phyloP scores from a whole-genome alignment of 1,139 yeast species.

The Blastobotrys arbuscula region DNA sequence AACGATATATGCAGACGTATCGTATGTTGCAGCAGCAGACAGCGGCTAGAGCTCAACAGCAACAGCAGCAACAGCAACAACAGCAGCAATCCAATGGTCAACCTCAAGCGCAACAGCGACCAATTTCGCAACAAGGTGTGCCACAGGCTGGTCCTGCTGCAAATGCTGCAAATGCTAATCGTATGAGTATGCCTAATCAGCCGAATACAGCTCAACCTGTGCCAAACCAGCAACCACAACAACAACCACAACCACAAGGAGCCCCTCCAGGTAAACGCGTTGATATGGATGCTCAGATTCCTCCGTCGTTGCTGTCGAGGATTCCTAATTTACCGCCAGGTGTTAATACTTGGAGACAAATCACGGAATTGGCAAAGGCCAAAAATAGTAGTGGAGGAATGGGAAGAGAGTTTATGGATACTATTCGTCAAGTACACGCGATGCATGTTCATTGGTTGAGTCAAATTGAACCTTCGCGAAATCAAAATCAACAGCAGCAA shows the following conservation, averaged over 20 bases:
- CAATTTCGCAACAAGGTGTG: background rate
- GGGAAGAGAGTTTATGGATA: slow-evolving; percentile 48
- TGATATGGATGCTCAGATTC: slow-evolving; percentile 57
- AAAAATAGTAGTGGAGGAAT: slow-evolving; percentile 38
- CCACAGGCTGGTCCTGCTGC: slow-evolving; percentile 8
- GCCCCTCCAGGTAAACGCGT: slow-evolving; percentile 13
- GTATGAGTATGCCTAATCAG: too few relatives aligned
- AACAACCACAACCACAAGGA: slow-evolving; percentile 19
- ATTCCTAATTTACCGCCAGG: slow-evolving; percentile 82
- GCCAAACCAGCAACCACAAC: slow-evolving; percentile 16
- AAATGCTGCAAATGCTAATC: background rate
- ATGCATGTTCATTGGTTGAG: slow-evolving; percentile 47
- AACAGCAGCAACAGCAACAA: slow-evolving; percentile 2
- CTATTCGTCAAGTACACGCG: slow-evolving; percentile 56
- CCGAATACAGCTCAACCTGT: slow-evolving; percentile 10
- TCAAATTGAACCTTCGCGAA: slow-evolving; percentile 18
- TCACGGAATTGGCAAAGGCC: slow-evolving; percentile 57
- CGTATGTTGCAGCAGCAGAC: too few relatives aligned
- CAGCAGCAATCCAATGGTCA: background rate
- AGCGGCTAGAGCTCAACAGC: slow-evolving; percentile 2
- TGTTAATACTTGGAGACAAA: slow-evolving; percentile 77
- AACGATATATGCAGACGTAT: slow-evolving; percentile 11
- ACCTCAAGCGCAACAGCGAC: background rate
- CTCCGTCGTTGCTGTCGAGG: slow-evolving; percentile 60
- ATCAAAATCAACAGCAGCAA: slow-evolving; percentile 17